phyloP scores from a whole-genome alignment of 2,329 filamentous ascomycete genomes.

The Incumbomyces delicatus region DNA sequence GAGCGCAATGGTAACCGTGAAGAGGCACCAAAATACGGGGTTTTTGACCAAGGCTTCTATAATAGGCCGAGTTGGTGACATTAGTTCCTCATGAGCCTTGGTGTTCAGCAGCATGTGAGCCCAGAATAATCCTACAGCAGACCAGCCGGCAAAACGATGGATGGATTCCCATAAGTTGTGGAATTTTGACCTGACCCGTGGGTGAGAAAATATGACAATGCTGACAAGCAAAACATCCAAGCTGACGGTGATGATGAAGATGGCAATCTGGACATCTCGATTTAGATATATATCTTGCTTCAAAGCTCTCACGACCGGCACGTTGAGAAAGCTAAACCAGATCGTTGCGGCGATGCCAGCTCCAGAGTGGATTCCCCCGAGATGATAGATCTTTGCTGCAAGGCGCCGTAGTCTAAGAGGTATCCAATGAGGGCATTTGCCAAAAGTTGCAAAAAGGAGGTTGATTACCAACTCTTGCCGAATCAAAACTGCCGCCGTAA shows the following conservation, averaged over 20 bases:
- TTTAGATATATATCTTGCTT: conserved; percentile 5
- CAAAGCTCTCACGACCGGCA: conserved; percentile 22
- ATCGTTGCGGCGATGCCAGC: conserved; percentile 39
- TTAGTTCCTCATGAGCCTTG: conserved; percentile 31
- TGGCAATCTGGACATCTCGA: conserved; percentile 24
- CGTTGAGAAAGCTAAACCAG: conserved; percentile 37
- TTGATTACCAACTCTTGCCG: conserved; percentile 48
- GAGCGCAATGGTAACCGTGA: conserved; percentile 54
- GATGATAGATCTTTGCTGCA: conserved; percentile 43
- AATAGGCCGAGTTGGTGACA: conserved; percentile 25
- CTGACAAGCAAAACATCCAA: conserved; percentile 48
- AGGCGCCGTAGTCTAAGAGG: conserved; percentile 38
- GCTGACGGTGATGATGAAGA: conserved; percentile 47
- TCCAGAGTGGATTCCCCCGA: conserved; percentile 46
- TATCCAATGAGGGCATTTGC: conserved; percentile 34
- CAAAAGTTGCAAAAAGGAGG: conserved; percentile 37
- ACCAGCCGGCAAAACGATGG: conserved; percentile 68
- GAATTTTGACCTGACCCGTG: conserved; percentile 49
- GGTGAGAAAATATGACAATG: conserved; percentile 56
- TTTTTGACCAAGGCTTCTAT: conserved; percentile 34
- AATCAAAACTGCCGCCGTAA: conserved; percentile 38
- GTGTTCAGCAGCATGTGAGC: conserved; percentile 48
- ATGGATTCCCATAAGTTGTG: conserved; percentile 63
- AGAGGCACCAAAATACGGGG: conserved; percentile 58
- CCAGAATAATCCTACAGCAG: conserved; percentile 56